A percentile compares a stretch with the other conserved stretches of the same genome.
These are phyloP conservation scores for Rhodotorula graminis DNA, from an alignment of 768 basidiomycete species.

Conservation along the genomic window DNA sequence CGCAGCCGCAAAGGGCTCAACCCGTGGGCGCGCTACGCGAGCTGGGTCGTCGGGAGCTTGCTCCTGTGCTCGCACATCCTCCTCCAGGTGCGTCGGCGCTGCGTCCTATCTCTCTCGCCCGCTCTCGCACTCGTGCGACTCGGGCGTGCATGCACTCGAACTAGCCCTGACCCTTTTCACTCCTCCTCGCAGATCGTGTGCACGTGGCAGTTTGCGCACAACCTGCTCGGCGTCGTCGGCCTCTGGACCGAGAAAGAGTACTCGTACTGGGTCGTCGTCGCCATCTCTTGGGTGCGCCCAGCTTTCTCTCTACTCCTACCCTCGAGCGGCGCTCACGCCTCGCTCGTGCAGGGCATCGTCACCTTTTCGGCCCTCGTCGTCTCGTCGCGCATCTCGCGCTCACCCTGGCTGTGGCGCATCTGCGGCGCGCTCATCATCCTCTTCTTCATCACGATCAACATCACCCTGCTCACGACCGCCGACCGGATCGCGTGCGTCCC, in stretches of 20 bases:
- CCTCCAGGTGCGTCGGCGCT: constrained; percentile 20
- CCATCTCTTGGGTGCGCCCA: constrained; percentile 33
- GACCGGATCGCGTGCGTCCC: constrained; percentile 12
- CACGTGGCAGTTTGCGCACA: constrained; percentile 40
- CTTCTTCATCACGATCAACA: constrained; percentile 34
- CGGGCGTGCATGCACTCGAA: background rate
- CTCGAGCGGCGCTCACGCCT: background rate
- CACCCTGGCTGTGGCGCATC: constrained; percentile 39
- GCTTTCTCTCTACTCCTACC: background rate
- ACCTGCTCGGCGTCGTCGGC: constrained; percentile 33
- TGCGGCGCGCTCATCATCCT: constrained; percentile 29
- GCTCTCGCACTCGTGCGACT: background rate
- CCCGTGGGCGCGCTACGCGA: constrained; percentile 38
- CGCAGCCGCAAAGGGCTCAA: constrained; percentile 27
- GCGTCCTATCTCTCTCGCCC: background rate
- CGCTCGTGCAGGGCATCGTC: constrained; percentile 18
- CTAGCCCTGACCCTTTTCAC: background rate
- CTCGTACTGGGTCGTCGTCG: constrained; percentile 34
- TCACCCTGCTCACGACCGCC: constrained; percentile 28
- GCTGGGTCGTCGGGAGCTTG: constrained; percentile 40
- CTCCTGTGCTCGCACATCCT: constrained; percentile 40
- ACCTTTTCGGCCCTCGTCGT: constrained; percentile 30
- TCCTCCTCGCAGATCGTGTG: constrained; percentile 28
- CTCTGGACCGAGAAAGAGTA: constrained; percentile 28
- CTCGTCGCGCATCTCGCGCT: constrained; percentile 29